These are phyloP conservation scores for Dovyalis caffra DNA, from an alignment of 345 rosid species.

Conservation along the genomic window DNA sequence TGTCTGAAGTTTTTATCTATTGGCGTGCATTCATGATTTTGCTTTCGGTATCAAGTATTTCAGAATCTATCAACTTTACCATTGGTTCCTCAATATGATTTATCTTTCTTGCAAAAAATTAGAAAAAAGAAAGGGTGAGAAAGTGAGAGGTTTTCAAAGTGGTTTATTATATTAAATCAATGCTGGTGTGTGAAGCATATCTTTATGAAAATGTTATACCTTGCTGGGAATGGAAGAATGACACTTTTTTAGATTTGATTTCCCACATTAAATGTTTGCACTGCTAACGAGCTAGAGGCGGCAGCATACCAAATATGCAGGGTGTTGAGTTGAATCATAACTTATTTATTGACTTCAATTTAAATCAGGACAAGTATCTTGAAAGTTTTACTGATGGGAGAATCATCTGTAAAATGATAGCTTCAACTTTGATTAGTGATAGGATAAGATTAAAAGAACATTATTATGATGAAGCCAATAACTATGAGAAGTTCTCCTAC, in stretches of 20 bases:
- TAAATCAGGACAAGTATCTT: neutral
- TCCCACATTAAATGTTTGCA: neutral
- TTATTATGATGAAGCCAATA: too few relatives aligned
- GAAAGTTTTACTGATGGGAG: neutral
- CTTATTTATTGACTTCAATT: neutral
- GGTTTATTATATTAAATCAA: neutral
- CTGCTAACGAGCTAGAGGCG: neutral
- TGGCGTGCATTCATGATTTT: neutral
- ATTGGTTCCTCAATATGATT: neutral
- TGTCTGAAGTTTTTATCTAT: neutral
- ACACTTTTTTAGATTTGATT: neutral
- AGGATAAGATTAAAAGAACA: neutral
- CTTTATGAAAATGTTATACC: neutral
- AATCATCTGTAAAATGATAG: neutral
- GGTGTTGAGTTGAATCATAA: neutral
- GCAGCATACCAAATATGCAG: neutral
- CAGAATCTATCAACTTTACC: neutral
- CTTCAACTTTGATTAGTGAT: neutral
- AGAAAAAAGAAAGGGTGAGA: neutral
- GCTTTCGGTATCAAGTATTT: neutral
- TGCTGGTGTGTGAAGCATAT: neutral
- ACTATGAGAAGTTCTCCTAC: neutral
- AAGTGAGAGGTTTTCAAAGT: neutral
- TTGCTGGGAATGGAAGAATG: neutral
- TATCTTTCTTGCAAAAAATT: neutral